Base-by-base conservation (phyloP, 306 rosid species). In the Cotoneaster glaucophyllus region DNA sequence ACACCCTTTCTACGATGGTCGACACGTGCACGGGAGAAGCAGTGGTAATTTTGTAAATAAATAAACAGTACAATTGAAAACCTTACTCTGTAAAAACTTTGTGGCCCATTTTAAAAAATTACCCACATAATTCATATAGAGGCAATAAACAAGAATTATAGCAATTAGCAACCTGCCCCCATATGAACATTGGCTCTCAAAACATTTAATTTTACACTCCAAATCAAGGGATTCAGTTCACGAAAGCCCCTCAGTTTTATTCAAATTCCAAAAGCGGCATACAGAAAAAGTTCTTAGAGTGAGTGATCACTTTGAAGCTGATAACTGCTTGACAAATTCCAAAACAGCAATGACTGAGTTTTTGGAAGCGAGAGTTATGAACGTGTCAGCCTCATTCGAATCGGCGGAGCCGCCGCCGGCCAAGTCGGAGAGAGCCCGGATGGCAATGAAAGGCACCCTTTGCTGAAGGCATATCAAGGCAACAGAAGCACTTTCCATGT, bases 381-480 rank as follows among this genome's bases (percentile, higher is more conserved):
- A 90, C 5, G 75, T 86, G 57, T 80, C 87, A 0, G 89, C 89
- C 81, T 90, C 90, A 0, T 90, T 86, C 0, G 92, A 79, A 2
- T 82, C 75, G 3, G 86, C 80, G 1, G 86, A 74, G 77, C 88
- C 92, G 1, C 90, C 87, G 7, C 93, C 93, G 53, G 84, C 84
- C 73, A 79, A 73, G 79, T 73, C 84, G 1, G 91, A 86, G 64
- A 90, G 79, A 58, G 91, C 85, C 57, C 93, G 79, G 5, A 88
- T 31, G 24, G 73, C 69, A 28, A 90, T 90, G 81, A 86, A 90
- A 1, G 96, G 87, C 8, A 77, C 59, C 45, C 52, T 83, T 37
- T 90, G 90, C 28, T 90, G 91, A 1, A 69, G 64, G 64, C 88
- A 82, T 9, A 88, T 66, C 1, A 88, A 81, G 2, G 96, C 93